These are phyloP conservation scores for Serendipita sp. DNA, from an alignment of 768 basidiomycete genomes.

Conservation along the genomic window DNA sequence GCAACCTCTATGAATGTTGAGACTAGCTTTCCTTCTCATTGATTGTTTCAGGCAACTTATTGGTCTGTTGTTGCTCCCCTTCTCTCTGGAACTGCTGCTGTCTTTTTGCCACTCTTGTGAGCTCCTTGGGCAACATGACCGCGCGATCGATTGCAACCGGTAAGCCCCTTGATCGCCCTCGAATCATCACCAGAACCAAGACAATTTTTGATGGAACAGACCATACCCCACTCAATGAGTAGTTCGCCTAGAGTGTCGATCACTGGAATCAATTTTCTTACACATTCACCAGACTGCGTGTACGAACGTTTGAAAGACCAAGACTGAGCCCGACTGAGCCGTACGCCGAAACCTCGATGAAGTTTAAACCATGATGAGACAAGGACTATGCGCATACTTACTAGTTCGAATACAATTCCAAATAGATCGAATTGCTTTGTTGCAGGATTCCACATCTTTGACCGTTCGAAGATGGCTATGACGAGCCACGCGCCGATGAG, in stretches of 20 bases:
- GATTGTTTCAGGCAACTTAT: no score
- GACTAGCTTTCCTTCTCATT: no score
- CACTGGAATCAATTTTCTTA: background rate
- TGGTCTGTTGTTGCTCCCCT: no score
- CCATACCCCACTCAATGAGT: conserved; percentile 67
- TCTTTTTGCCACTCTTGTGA: conserved; percentile 3
- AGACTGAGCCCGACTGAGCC: conserved; percentile 81
- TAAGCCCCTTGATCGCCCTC: conserved; percentile 79
- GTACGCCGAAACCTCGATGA: conserved; percentile 41
- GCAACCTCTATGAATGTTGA: no score
- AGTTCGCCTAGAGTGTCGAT: conserved; percentile 46
- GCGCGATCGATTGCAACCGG: conserved; percentile 83
- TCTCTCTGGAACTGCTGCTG: no score
- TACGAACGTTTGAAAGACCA: conserved; percentile 62
- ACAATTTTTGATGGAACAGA: conserved; percentile 75
- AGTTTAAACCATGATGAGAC: background rate
- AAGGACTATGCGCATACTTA: conserved; percentile 18
- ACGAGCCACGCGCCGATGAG: conserved; percentile 68
- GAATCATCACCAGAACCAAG: conserved; percentile 77
- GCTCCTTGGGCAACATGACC: conserved; percentile 64
- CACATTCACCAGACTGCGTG: no score
- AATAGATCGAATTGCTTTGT: conserved; percentile 10
- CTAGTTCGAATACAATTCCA: conserved; percentile 58
- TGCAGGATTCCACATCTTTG: background rate
- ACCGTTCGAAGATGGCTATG: background rate